phyloP scores from a whole-genome alignment of 2,329 filamentous ascomycete species.

The Penicillium sp. region DNA sequence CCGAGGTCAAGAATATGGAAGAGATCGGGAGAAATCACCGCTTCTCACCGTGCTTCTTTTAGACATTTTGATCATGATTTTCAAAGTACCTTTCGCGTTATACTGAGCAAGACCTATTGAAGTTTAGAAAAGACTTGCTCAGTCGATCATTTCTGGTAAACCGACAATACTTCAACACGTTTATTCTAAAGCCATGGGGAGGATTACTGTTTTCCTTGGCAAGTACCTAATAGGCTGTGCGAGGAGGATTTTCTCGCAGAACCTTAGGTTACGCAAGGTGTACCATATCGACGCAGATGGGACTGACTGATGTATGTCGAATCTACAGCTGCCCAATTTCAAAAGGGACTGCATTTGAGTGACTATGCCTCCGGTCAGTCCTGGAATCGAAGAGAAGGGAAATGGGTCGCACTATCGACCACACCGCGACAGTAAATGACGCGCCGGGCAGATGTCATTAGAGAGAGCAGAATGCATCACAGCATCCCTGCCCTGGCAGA shows the following conservation, averaged over 20 bases:
- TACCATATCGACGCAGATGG: neutral
- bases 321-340: neutral
- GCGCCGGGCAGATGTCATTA: slow-evolving; percentile 10
- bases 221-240: too few relatives aligned
- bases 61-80: neutral
- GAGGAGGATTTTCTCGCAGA: too few relatives aligned
- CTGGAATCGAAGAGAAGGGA: neutral
- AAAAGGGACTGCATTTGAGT: neutral
- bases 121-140: too few relatives aligned
- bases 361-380: neutral
- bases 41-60: too few relatives aligned
- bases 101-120: neutral
- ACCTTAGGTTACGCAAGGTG: neutral
- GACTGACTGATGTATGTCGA: neutral
- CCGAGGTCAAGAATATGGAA: too few relatives aligned
- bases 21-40: too few relatives aligned
- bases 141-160: too few relatives aligned
- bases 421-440: too few relatives aligned
- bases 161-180: too few relatives aligned
- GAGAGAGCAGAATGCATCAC: neutral
- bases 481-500: neutral
- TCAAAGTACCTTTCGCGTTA: neutral
- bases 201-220: too few relatives aligned
- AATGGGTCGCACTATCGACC: neutral
- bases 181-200: too few relatives aligned